Percentiles rank a stretch among this genome's conserved stretches.
Conservation (phyloP, 2,329 filamentous ascomycete genomes). For the Phialophora expanda region DNA sequence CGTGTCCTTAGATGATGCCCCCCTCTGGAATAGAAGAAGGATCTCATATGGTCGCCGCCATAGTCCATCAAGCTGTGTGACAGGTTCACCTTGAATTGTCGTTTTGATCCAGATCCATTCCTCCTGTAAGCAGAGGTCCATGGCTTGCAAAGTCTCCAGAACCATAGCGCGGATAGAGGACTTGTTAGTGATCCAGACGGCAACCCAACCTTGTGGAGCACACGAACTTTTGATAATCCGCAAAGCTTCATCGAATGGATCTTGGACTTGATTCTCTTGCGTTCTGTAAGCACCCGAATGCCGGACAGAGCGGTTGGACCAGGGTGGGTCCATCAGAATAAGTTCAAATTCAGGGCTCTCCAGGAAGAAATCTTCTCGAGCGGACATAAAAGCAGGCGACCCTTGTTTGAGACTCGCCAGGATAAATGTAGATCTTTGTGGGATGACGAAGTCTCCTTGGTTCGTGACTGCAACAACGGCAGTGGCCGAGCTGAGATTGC, state of each 20-base stretch:
- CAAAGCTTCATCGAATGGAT: conserved; percentile 45
- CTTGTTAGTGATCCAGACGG: conserved; percentile 68
- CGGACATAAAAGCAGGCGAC: conserved; percentile 42
- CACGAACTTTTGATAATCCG: conserved; percentile 54
- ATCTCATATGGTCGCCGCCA: conserved; percentile 69
- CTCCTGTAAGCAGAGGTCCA: conserved; percentile 58
- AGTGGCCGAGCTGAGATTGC: conserved; percentile 16
- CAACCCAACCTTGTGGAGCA: conserved; percentile 52
- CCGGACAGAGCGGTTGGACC: conserved; percentile 66
- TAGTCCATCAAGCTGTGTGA: conserved; percentile 57
- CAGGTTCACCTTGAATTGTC: conserved; percentile 58
- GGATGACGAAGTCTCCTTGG: conserved; percentile 51
- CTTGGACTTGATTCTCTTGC: conserved; percentile 40
- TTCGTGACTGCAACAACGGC: conserved; percentile 29
- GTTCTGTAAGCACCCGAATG: conserved; percentile 57
- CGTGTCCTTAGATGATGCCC: conserved; percentile 38
- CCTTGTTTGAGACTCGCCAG: conserved; percentile 48
- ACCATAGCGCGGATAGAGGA: conserved; percentile 55
- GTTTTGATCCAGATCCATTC: conserved; percentile 71
- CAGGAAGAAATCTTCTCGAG: conserved; percentile 24
- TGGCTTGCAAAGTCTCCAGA: conserved; percentile 54
- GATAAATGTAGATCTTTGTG: conserved; percentile 56
- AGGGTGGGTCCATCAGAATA: conserved; percentile 67
- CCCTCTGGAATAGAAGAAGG: conserved; percentile 55
- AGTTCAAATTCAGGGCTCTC: conserved; percentile 56